Conservation (phyloP, 202 grass and related monocot species). For the Saccharum hybrid region DNA sequence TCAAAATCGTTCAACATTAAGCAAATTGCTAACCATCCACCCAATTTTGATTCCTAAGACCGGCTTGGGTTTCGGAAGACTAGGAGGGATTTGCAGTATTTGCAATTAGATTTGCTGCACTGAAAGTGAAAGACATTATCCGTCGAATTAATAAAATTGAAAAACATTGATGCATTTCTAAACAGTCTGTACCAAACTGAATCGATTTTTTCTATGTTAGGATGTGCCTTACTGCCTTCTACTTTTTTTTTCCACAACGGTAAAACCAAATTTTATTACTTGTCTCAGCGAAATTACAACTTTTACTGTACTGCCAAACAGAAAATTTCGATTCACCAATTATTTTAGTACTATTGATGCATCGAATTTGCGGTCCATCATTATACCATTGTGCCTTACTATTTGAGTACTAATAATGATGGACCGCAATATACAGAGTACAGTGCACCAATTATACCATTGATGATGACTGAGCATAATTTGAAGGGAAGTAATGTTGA, state of each 20-base stretch:
- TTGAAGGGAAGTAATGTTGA: not conserved
- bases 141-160: not conserved
- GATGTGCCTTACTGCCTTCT: not conserved
- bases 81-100: not conserved
- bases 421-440: too few relatives aligned
- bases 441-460: not conserved
- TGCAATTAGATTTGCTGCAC: slow-evolving; percentile 1
- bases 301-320: not conserved
- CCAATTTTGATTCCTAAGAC: not conserved
- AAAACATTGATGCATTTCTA: not conserved
- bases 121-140: not conserved
- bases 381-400: not conserved
- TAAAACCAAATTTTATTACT: too few relatives aligned
- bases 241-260: too few relatives aligned
- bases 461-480: not conserved
- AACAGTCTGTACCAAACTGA: not conserved
- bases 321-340: not conserved
- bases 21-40: not conserved
- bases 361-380: not conserved
- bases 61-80: not conserved
- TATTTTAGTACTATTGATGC: not conserved
- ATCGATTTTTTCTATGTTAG: not conserved
- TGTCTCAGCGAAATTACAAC: too few relatives aligned
- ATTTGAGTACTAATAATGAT: not conserved
- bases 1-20: not conserved